phyloP scores from a whole-genome alignment of 768 basidiomycete species.

The Ramaria sp. region DNA sequence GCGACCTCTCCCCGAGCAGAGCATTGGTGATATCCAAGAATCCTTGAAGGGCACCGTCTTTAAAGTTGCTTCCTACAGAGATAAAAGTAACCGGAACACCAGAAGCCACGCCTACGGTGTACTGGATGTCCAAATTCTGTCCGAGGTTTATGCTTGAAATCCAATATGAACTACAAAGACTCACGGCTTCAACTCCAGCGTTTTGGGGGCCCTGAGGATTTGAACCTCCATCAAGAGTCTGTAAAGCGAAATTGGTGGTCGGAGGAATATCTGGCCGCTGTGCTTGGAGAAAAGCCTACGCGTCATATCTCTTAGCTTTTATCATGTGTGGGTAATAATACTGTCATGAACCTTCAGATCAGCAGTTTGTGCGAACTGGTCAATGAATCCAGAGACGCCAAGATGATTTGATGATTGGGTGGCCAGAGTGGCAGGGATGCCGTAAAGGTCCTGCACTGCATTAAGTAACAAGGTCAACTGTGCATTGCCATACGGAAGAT shows the following conservation, averaged over 20 bases:
- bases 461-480: not conserved
- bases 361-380: conserved; percentile 21
- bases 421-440: conserved; percentile 22
- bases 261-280: conserved; percentile 24
- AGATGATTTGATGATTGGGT: conserved; percentile 20
- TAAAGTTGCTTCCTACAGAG: conserved; percentile 20
- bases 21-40: conserved; percentile 11
- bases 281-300: conserved; percentile 17
- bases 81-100: conserved; percentile 26
- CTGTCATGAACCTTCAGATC: conserved; percentile 6
- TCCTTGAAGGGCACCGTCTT: conserved; percentile 16
- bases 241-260: conserved; percentile 23
- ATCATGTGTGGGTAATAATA: not conserved
- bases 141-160: not conserved
- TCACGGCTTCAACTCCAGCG: conserved; percentile 27
- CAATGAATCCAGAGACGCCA: conserved; percentile 24
- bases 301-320: conserved; percentile 2
- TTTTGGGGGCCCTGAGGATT: conserved; percentile 21
- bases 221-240: conserved; percentile 27
- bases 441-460: conserved; percentile 23
- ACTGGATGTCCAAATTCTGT: conserved; percentile 24
- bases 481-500: not conserved
- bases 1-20: conserved; percentile 7
- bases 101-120: conserved; percentile 27
- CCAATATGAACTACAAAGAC: not conserved